Percentiles rank a stretch among this genome's conserved stretches.
These are phyloP conservation scores for Tetraselmis chui DNA, from an alignment of 139 green algal species.

Conservation along the genomic window DNA sequence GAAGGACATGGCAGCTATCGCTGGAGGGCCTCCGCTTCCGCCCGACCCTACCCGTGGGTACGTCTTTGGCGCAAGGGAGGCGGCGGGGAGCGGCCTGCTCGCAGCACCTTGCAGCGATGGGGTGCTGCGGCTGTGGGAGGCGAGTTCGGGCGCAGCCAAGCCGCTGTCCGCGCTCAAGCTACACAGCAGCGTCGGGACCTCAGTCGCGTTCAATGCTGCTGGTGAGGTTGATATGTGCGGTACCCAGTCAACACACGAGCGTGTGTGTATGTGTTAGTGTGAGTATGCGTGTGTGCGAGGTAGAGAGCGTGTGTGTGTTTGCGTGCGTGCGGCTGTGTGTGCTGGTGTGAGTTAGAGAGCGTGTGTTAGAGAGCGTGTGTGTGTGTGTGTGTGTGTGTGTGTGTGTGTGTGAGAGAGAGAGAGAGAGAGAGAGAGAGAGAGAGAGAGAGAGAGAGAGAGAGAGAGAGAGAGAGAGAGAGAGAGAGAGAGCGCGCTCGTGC, in stretches of 20 bases:
- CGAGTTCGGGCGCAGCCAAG: not conserved
- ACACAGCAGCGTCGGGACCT: not conserved
- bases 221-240: not conserved
- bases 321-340: not conserved
- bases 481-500: too few species aligned
- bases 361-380: not conserved
- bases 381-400: not conserved
- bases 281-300: not conserved
- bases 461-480: too few species aligned
- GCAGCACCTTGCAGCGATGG: constrained; percentile 33
- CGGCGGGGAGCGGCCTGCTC: constrained; percentile 13
- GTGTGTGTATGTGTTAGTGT: not conserved
- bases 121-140: constrained; percentile 35
- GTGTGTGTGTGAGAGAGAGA: too few species aligned
- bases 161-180: not conserved
- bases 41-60: not conserved
- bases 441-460: too few species aligned
- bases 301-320: not conserved
- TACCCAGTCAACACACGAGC: not conserved
- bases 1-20: not conserved
- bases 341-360: too few species aligned
- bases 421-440: too few species aligned
- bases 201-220: not conserved
- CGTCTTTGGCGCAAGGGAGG: constrained; percentile 12
- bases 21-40: not conserved